These are phyloP conservation scores for Cordyceps javanica DNA, from an alignment of 2,329 filamentous ascomycete species.

Conservation along the genomic window DNA sequence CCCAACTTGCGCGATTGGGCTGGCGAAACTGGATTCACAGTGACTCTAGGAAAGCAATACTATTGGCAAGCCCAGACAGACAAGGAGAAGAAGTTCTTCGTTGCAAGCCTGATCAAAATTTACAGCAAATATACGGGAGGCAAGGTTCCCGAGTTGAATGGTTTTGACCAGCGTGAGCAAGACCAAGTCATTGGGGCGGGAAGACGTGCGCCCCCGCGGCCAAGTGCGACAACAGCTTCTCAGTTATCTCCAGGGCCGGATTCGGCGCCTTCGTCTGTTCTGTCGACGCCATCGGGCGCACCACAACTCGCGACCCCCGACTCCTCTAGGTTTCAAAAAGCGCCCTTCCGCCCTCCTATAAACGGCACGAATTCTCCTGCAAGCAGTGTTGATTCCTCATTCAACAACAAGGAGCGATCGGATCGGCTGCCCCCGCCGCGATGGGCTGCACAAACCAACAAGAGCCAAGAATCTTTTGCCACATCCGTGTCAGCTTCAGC, in stretches of 20 bases:
- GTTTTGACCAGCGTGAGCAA: slow-evolving; percentile 75
- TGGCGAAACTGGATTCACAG: slow-evolving; percentile 74
- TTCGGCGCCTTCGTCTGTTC: neutral
- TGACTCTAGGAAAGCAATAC: slow-evolving; percentile 88
- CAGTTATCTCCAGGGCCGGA: neutral
- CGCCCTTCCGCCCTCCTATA: slow-evolving; percentile 27
- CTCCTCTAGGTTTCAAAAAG: slow-evolving; percentile 15
- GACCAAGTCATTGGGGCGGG: slow-evolving; percentile 64
- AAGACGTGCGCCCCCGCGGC: slow-evolving; percentile 29
- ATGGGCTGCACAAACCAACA: slow-evolving; percentile 44
- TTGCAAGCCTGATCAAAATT: slow-evolving; percentile 92
- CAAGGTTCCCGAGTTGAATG: slow-evolving; percentile 67
- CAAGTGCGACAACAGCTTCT: slow-evolving; percentile 9
- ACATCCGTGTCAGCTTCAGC: slow-evolving; percentile 37
- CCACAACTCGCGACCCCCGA: slow-evolving; percentile 13
- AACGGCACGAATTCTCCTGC: slow-evolving; percentile 43
- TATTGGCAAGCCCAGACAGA: slow-evolving; percentile 92
- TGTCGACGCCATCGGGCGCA: neutral
- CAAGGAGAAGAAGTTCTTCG: slow-evolving; percentile 99
- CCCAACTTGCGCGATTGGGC: slow-evolving; percentile 68
- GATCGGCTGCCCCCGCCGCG: slow-evolving; percentile 32
- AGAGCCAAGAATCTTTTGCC: slow-evolving; percentile 52
- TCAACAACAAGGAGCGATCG: slow-evolving; percentile 32
- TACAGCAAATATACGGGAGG: slow-evolving; percentile 94
- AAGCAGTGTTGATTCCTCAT: slow-evolving; percentile 45